phyloP scores from a whole-genome alignment of 1,284 basidiomycete species.

The Apiotrichum siamense region DNA sequence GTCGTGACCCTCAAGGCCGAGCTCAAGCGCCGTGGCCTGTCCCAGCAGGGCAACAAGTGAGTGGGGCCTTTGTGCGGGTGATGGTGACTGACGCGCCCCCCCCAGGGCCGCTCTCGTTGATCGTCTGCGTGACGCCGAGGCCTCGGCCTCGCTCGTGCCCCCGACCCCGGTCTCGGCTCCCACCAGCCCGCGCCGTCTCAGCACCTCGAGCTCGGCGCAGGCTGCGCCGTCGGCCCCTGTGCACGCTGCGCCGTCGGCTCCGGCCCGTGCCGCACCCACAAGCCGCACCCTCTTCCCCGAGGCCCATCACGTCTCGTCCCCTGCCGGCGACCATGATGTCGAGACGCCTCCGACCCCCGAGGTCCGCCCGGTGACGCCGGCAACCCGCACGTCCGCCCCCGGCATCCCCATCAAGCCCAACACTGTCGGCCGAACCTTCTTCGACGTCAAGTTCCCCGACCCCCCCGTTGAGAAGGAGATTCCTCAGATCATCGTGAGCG shows the following conservation, averaged over 20 bases:
- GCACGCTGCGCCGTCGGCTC: constrained; percentile 16
- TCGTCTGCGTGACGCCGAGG: constrained; percentile 35
- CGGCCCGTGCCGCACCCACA: constrained; percentile 20
- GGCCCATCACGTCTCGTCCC: constrained; percentile 13
- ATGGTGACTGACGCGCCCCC: neutral
- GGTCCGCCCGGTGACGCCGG: neutral
- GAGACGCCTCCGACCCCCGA: constrained; percentile 3
- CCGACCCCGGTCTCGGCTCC: constrained; percentile 23
- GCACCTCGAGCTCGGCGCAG: constrained; percentile 2
- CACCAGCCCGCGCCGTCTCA: neutral
- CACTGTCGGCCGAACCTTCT: neutral
- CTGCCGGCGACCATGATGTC: constrained; percentile 3
- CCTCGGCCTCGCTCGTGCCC: constrained; percentile 31
- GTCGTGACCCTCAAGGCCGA: constrained; percentile 59
- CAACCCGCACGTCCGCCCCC: constrained; percentile 30
- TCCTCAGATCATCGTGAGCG: constrained; percentile 38
- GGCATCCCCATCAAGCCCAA: constrained; percentile 27
- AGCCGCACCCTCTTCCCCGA: constrained; percentile 1
- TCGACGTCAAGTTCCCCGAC: constrained; percentile 20
- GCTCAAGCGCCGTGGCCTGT: constrained; percentile 60
- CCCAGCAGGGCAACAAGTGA: constrained; percentile 54
- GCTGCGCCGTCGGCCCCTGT: constrained; percentile 10
- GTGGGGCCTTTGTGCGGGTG: constrained; percentile 1
- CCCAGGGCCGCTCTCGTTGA: constrained; percentile 32
- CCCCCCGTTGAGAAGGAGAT: constrained; percentile 12